Evolutionary conservation across 2,329 filamentous ascomycete species (phyloP).

Genomic region (Akanthomyces muscarius): DNA sequence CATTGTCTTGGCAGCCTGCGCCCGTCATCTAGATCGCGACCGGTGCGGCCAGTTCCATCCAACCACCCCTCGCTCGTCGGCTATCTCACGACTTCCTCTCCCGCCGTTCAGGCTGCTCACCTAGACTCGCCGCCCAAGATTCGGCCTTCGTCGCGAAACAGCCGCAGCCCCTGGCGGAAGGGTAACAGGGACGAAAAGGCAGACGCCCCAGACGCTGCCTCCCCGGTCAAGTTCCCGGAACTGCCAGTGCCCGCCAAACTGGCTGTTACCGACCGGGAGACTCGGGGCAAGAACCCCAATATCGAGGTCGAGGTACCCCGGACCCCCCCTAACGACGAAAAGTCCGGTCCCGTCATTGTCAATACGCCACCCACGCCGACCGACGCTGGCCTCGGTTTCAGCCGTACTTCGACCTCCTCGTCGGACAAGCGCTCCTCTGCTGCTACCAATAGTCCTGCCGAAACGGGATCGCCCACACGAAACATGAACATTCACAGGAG

Average conservation of each 20-base stretch:
- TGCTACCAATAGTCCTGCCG: slow-evolving; percentile 30
- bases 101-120: slow-evolving; percentile 57
- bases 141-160: slow-evolving; percentile 16
- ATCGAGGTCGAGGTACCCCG: slow-evolving; percentile 33
- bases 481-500: slow-evolving; percentile 69
- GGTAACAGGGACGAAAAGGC: slow-evolving; percentile 18
- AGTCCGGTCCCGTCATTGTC: slow-evolving; percentile 52
- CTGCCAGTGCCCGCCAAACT: slow-evolving; percentile 30
- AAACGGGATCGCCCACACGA: slow-evolving; percentile 60
- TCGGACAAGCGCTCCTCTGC: slow-evolving; percentile 29
- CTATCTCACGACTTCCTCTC: slow-evolving; percentile 65
- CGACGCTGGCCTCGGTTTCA: slow-evolving; percentile 32
- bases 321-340: slow-evolving; percentile 46
- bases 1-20: slow-evolving; percentile 14
- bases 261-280: slow-evolving; percentile 27
- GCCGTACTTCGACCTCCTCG: slow-evolving; percentile 24
- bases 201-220: slow-evolving; percentile 22
- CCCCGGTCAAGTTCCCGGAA: slow-evolving; percentile 26
- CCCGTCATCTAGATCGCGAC: slow-evolving; percentile 15
- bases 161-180: slow-evolving; percentile 15
- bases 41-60: slow-evolving; percentile 44
- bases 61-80: slow-evolving; percentile 62
- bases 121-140: slow-evolving; percentile 28
- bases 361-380: slow-evolving; percentile 65
- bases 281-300: slow-evolving; percentile 26